phyloP scores from a whole-genome alignment of 2,329 filamentous ascomycete species.

The Alternaria solani region DNA sequence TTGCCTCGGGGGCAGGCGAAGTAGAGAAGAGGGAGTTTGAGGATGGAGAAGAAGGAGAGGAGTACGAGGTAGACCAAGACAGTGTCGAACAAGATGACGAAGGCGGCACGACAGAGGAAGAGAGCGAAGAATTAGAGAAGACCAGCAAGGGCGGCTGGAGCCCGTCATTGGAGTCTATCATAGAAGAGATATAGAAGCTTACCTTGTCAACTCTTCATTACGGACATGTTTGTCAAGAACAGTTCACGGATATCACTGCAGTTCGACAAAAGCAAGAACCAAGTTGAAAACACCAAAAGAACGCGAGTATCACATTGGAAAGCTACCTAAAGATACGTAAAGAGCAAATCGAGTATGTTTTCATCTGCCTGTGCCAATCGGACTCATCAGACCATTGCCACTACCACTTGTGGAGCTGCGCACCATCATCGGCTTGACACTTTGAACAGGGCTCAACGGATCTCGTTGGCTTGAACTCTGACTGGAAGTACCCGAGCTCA shows the following conservation, averaged over 20 bases:
- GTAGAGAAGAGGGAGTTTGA: neutral
- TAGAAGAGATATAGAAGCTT: constrained; percentile 1
- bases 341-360: constrained; percentile 23
- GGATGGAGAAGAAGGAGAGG: neutral
- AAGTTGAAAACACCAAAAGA: constrained; percentile 24
- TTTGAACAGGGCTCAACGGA: constrained; percentile 50
- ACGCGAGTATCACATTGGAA: constrained; percentile 38
- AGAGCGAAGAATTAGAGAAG: neutral
- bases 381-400: constrained; percentile 43
- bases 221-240: neutral
- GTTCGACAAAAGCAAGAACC: neutral
- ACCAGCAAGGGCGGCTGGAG: neutral
- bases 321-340: constrained; percentile 31
- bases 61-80: neutral
- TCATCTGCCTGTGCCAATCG: constrained; percentile 39
- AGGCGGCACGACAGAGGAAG: neutral
- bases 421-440: constrained; percentile 45
- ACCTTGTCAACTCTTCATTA: neutral
- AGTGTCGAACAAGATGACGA: neutral
- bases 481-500: constrained; percentile 54
- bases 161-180: neutral
- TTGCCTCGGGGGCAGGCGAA: neutral
- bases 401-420: constrained; percentile 43
- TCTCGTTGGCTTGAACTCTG: constrained; percentile 50
- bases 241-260: neutral